Base-by-base conservation (phyloP, 2,329 filamentous ascomycete species). In the Botrytis porri region DNA sequence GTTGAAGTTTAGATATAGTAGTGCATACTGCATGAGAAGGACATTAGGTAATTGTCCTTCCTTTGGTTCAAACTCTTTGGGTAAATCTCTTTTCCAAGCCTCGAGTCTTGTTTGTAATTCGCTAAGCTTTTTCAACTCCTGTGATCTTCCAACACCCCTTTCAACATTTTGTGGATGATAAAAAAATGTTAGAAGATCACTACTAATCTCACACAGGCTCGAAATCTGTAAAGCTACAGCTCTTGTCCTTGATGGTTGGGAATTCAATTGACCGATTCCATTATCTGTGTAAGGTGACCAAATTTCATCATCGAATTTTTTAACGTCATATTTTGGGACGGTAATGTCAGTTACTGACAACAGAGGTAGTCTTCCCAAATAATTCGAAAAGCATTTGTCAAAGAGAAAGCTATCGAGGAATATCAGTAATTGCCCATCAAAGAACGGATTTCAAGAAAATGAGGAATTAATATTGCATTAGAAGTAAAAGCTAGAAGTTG, bases 351-450 rank as follows among this genome's bases (percentile, higher is more conserved):
- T 89, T 60, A 89, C 90, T 0, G 93, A 91, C 18, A 98, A 85
- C 81, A 98, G 95, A 18, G 96, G 95, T 75, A 98, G 86, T 61
- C 96, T 91, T 65, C 96, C 95, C 39, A 98, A 88, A 78, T 98
- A 98, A 81, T 98, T 98, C 67, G 95, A 97, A 95, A 95, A 98
- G 82, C 94, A 97, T 86, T 98, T 98, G 84, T 99, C 96, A 81
- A 98, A 97, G n/a, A 97, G 84, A 82, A 96, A 98, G 81, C 95
- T 63, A 41, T 43, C 8, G 37, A 39, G 16, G 1, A 20, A 12
- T 20, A 12, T 63, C 37, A 63, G 61, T 10, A 29, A 43, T 9
- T 29, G 25, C 7, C 37, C 16, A n/a, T 62, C 60, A 63, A 41
- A 29, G 4, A 41, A 29, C 5, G 16, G 20, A 9, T 63, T 29